Evolutionary conservation across 768 basidiomycete genomes (phyloP).

Genomic region (Asterophora lycoperdoides): DNA sequence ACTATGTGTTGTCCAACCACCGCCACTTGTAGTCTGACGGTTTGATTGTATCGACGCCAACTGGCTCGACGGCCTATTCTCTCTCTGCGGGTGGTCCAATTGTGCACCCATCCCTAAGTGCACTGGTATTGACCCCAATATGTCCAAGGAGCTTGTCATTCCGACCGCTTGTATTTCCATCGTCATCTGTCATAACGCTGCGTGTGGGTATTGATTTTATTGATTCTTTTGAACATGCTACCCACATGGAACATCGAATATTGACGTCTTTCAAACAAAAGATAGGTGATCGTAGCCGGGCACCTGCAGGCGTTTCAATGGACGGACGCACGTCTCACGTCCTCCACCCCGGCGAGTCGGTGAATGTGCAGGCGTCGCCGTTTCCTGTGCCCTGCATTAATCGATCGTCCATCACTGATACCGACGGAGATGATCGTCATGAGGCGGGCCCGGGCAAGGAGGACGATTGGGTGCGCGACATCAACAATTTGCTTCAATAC

Average conservation of each 20-base stretch:
- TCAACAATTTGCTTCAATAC: constrained; percentile 91
- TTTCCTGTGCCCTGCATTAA: constrained; percentile 94
- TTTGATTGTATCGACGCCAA: constrained; percentile 91
- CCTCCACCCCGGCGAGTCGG: constrained; percentile 80
- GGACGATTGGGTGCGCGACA: constrained; percentile 96
- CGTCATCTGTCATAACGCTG: constrained; percentile 69
- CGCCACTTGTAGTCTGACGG: constrained; percentile 70
- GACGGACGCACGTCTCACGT: constrained; percentile 85
- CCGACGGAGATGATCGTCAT: constrained; percentile 44
- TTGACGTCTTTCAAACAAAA: constrained; percentile 24
- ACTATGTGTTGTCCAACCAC: not conserved
- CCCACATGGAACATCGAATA: not conserved
- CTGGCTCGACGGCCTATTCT: constrained; percentile 95
- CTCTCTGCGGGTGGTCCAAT: constrained; percentile 95
- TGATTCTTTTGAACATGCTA: too few species aligned
- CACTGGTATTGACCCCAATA: constrained; percentile 92
- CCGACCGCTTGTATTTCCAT: constrained; percentile 86
- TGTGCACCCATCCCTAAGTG: constrained; percentile 87
- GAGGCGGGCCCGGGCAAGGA: constrained; percentile 77
- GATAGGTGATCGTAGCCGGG: constrained; percentile 83
- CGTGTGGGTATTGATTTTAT: constrained; percentile 44
- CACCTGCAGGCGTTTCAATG: constrained; percentile 88
- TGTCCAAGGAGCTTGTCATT: constrained; percentile 92
- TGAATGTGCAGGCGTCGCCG: constrained; percentile 79
- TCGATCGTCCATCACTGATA: constrained; percentile 68